Conservation (phyloP, 2,329 filamentous ascomycete genomes). For the Cladosporium sp. region DNA sequence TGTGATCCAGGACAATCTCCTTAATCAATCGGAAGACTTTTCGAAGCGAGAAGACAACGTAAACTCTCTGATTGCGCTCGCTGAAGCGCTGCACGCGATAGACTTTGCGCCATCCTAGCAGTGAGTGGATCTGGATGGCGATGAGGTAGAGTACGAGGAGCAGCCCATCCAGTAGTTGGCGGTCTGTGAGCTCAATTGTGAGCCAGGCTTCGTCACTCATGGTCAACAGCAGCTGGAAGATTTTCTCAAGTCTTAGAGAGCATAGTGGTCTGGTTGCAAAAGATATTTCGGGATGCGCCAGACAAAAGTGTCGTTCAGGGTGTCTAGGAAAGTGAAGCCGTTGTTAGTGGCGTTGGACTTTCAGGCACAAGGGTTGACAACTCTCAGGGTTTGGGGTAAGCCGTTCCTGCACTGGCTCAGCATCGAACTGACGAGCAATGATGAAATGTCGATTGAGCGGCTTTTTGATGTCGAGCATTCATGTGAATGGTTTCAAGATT, state of each 20-base stretch:
- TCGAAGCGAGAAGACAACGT: constrained; percentile 9
- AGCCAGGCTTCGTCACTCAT: constrained; percentile 4
- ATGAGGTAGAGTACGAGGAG: constrained; percentile 4
- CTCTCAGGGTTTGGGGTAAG: too few relatives aligned
- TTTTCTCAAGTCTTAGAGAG: background rate
- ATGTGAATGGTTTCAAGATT: too few relatives aligned
- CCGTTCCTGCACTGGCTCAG: too few relatives aligned
- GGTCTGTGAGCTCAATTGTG: constrained; percentile 1
- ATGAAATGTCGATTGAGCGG: too few relatives aligned
- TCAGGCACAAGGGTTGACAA: background rate
- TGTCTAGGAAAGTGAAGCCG: background rate
- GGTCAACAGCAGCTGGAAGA: background rate
- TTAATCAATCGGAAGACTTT: constrained; percentile 3
- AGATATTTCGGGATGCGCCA: background rate
- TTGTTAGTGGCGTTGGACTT: background rate
- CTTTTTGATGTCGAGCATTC: too few relatives aligned
- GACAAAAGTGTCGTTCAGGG: too few relatives aligned
- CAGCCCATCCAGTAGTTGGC: constrained; percentile 2
- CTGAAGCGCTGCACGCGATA: constrained; percentile 11
- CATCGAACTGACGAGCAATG: too few relatives aligned
- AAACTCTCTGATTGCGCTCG: constrained; percentile 7
- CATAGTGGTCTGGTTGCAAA: background rate
- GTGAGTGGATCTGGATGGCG: constrained; percentile 8
- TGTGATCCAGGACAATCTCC: constrained; percentile 5
- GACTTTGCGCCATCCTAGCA: constrained; percentile 4